phyloP scores from a whole-genome alignment of 2,329 filamentous ascomycete genomes.

The Cercospora sesami region DNA sequence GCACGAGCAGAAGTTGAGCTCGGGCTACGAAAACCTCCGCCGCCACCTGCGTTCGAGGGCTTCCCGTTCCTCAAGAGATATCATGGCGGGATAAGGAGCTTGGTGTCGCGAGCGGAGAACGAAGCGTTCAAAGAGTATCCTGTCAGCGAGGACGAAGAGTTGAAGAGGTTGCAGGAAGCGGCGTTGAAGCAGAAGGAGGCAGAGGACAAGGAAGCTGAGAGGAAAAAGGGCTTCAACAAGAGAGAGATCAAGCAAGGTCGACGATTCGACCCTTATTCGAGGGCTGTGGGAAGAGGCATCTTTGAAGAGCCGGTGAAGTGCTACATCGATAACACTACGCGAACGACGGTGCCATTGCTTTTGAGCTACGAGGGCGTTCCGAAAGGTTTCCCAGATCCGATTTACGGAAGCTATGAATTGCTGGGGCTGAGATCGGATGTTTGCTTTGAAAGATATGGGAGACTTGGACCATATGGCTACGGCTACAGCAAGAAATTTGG shows the following conservation, averaged over 20 bases:
- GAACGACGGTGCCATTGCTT: constrained; percentile 66
- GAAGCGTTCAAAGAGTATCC: constrained; percentile 72
- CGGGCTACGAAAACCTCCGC: constrained; percentile 53
- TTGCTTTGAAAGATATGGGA: constrained; percentile 89
- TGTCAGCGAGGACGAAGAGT: constrained; percentile 59
- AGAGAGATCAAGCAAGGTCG: constrained; percentile 33
- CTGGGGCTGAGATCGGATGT: constrained; percentile 78
- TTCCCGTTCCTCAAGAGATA: constrained; percentile 86
- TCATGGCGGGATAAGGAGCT: constrained; percentile 77
- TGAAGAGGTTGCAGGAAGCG: constrained; percentile 42
- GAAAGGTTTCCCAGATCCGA: constrained; percentile 77
- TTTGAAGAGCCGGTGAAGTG: constrained; percentile 69
- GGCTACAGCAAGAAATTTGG: constrained; percentile 79
- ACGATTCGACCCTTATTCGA: constrained; percentile 67
- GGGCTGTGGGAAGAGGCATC: constrained; percentile 51
- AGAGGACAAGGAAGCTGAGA: constrained; percentile 42
- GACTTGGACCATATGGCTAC: constrained; percentile 83
- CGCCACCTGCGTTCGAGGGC: constrained; percentile 76
- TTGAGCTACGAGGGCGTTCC: constrained; percentile 76
- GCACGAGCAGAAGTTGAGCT: constrained; percentile 57
- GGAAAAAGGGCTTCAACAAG: constrained; percentile 37
- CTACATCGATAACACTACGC: constrained; percentile 70
- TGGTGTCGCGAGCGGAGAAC: constrained; percentile 67
- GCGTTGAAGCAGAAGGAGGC: constrained; percentile 40
- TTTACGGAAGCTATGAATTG: constrained; percentile 82